Base-by-base conservation (phyloP, 768 basidiomycete genomes). In the Suillus hirtellus region DNA sequence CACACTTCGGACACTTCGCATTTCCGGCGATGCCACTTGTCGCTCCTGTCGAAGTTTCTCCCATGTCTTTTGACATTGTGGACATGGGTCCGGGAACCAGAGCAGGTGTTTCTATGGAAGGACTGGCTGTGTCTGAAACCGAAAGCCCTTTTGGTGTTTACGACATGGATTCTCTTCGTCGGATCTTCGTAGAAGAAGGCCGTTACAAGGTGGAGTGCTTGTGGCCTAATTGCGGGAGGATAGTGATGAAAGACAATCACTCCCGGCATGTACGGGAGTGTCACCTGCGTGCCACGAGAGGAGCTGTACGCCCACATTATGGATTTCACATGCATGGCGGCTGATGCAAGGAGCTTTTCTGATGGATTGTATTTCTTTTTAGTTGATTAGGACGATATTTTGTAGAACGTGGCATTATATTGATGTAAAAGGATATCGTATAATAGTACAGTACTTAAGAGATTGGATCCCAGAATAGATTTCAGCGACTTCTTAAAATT, bases 231-330 rank as follows among this genome's bases (percentile, higher is more conserved):
- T 58, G 56, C 11, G 27, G 56, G 40, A 58, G 17, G 56, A 58
- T 40, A 40, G 1, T 58, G 24, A 58, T 58, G 56, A 42, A 42
- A 42, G 56, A 58, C 17, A 58, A 42, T 40, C 56, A 58, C 10
- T 24, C 40, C 17, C 56, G 56, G 19, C 56, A 58, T 31, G 17
- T 58, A 31, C 38, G 56, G 38, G 56, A 58, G 19, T 58, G 56
- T 19, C 56, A 58, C 27, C 6, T 31, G 38, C 56, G 11, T 19
- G 2, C 56, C 17, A 42, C 27, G 40, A 58, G 56, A 55, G 54
- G 54, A 31, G 37, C 10, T 15, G 15, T 58, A 38, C 40, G 17
- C 24, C 19, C 24, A 42, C 27, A 10, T 27, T 7, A 24, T 42
- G 21, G 14, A 1, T 38, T 17, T 31, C 37, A 21, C 14, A 15